Conservation (phyloP, 2,329 filamentous ascomycete genomes). For the Fusarium agapanthi region DNA sequence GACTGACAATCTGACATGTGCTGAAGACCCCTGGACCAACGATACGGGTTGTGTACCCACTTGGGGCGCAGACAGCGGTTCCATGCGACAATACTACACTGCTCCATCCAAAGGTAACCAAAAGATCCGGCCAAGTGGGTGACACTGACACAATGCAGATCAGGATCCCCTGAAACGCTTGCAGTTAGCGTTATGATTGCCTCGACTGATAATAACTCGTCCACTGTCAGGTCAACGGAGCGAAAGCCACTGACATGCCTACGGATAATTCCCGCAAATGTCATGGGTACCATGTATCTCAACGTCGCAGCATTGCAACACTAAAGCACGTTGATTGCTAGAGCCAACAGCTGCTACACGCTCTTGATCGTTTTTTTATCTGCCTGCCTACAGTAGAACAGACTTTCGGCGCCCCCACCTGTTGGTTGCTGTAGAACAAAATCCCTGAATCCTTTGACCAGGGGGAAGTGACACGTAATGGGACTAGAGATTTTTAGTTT, state of each 20-base stretch:
- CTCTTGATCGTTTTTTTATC: neutral
- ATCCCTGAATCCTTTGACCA: neutral
- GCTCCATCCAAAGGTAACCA: neutral
- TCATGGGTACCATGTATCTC: neutral
- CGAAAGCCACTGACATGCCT: neutral
- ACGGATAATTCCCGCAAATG: constrained; percentile 15
- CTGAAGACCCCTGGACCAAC: neutral
- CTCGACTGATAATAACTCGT: neutral
- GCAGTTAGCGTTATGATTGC: neutral
- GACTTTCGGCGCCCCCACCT: neutral
- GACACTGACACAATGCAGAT: constrained; percentile 22
- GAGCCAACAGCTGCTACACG: constrained; percentile 16
- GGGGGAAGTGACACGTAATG: neutral
- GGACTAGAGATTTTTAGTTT: neutral
- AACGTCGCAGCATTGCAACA: neutral
- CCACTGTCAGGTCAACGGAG: neutral
- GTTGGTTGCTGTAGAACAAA: neutral
- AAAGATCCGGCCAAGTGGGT: neutral
- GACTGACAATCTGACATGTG: neutral
- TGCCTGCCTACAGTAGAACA: neutral
- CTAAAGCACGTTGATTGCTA: neutral
- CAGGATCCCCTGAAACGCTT: constrained; percentile 6
- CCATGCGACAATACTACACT: neutral
- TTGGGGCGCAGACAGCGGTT: neutral
- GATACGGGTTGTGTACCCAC: constrained; percentile 4